These are phyloP conservation scores for Pestalotiopsis sp. DNA, from an alignment of 2,329 filamentous ascomycete genomes.

Conservation along the genomic window DNA sequence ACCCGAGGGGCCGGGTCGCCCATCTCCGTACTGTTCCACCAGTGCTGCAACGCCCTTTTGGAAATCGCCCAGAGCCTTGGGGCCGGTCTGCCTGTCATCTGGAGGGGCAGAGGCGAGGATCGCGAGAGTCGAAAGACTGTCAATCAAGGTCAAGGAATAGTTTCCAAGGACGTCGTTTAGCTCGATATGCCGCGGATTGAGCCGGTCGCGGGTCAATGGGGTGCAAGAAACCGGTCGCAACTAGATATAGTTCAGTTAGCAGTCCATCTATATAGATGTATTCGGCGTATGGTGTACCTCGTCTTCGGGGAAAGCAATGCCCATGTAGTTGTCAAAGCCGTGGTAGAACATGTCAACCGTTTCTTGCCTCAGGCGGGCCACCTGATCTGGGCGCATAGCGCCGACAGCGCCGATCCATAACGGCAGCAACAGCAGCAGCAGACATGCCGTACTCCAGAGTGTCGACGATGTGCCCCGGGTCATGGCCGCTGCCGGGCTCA, in stretches of 20 bases:
- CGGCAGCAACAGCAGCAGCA: constrained; percentile 34
- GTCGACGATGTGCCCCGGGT: constrained; percentile 19
- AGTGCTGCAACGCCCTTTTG: constrained; percentile 78
- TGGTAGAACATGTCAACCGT: constrained; percentile 90
- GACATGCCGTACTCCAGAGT: constrained; percentile 27
- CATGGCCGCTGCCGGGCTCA: constrained; percentile 24
- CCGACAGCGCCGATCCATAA: constrained; percentile 41
- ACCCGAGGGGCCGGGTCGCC: constrained; percentile 68
- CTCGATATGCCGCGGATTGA: constrained; percentile 79
- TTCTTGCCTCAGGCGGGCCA: constrained; percentile 59
- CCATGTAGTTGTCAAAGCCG: constrained; percentile 94
- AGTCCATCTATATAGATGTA: not conserved
- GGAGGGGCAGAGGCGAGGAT: constrained; percentile 81
- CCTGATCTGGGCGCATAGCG: constrained; percentile 59
- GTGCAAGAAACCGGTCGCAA: constrained; percentile 83
- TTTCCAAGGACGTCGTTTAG: constrained; percentile 96
- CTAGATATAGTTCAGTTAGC: constrained; percentile 40
- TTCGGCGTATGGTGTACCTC: constrained; percentile 54
- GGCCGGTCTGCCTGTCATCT: constrained; percentile 53
- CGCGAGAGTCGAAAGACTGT: constrained; percentile 91
- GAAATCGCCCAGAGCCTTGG: constrained; percentile 72
- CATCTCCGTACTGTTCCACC: constrained; percentile 86
- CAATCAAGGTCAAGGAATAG: constrained; percentile 93
- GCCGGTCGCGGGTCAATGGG: constrained; percentile 81
- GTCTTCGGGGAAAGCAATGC: constrained; percentile 92